These are phyloP conservation scores for Citrullus mucosospermus DNA, from an alignment of 306 rosid species.

Conservation along the genomic window DNA sequence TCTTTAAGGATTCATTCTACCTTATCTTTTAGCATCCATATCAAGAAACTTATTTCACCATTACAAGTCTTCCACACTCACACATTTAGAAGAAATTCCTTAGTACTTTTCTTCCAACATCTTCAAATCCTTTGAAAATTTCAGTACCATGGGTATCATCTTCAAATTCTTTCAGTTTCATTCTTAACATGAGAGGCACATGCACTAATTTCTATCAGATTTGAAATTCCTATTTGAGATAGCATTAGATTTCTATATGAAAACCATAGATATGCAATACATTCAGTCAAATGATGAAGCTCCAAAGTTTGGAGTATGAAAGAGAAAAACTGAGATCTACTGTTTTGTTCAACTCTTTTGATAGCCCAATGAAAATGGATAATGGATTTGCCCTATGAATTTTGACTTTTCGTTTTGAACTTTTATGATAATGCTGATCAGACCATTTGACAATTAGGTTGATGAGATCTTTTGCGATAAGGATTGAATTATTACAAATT, in stretches of 20 bases:
- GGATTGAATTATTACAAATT: no score
- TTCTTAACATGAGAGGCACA: background rate
- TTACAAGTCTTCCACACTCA: background rate
- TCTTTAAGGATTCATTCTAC: background rate
- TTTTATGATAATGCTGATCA: background rate
- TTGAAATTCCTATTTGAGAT: background rate
- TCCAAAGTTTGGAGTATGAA: background rate
- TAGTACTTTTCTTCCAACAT: background rate
- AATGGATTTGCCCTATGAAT: no score
- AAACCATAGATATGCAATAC: background rate
- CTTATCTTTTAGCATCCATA: constrained; percentile 14
- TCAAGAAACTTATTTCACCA: constrained; percentile 2
- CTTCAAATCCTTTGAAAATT: background rate
- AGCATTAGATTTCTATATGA: background rate
- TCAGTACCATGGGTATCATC: constrained; percentile 4
- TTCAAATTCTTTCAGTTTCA: background rate
- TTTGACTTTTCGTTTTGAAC: background rate
- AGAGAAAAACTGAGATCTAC: background rate
- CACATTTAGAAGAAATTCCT: background rate
- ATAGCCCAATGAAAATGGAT: no score
- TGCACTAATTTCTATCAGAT: background rate
- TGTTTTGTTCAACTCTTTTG: no score
- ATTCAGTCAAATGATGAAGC: background rate
- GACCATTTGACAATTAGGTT: background rate
- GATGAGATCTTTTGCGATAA: no score